Evolutionary conservation across 139 green algal genomes (phyloP).

Genomic region (Diplosphaera chodatii): DNA sequence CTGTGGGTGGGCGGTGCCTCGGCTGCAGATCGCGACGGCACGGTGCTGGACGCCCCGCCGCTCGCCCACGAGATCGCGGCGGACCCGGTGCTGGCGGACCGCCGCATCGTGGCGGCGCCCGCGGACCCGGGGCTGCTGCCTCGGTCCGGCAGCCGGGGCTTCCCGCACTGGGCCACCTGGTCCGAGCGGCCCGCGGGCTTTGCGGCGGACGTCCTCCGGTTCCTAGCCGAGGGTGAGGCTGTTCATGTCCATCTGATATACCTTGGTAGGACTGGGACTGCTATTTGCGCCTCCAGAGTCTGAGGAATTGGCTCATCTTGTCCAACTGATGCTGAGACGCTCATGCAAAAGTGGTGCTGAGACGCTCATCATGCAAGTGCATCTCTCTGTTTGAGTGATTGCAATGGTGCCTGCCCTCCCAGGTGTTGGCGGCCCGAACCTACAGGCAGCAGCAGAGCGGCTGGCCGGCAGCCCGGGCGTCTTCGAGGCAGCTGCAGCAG

Average conservation of each 20-base stretch:
- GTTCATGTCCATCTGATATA: not conserved
- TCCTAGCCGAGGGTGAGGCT: conserved; percentile 17
- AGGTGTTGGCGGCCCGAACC: not conserved
- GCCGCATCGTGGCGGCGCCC: conserved; percentile 38
- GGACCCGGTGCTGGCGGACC: conserved; percentile 31
- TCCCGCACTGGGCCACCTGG: conserved; percentile 50
- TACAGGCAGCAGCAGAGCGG: not conserved
- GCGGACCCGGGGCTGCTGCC: conserved; percentile 38
- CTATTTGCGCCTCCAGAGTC: too few species aligned
- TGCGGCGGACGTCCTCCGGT: conserved; percentile 13
- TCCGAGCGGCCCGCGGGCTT: conserved; percentile 37
- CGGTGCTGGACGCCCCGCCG: conserved; percentile 59
- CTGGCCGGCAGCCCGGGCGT: conserved; percentile 34
- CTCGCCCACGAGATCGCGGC: conserved; percentile 59
- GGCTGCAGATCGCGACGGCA: conserved; percentile 36
- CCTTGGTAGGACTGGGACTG: too few species aligned
- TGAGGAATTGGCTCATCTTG: too few species aligned
- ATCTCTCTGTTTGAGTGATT: too few species aligned
- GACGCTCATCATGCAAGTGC: too few species aligned
- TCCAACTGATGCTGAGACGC: too few species aligned
- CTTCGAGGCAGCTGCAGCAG: conserved; percentile 20
- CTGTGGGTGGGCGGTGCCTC: too few species aligned
- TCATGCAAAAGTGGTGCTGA: too few species aligned
- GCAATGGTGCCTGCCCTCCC: not conserved
- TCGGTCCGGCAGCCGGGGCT: conserved; percentile 31